phyloP scores from a whole-genome alignment of 148 eudicot species.

The Camellia sinensis region DNA sequence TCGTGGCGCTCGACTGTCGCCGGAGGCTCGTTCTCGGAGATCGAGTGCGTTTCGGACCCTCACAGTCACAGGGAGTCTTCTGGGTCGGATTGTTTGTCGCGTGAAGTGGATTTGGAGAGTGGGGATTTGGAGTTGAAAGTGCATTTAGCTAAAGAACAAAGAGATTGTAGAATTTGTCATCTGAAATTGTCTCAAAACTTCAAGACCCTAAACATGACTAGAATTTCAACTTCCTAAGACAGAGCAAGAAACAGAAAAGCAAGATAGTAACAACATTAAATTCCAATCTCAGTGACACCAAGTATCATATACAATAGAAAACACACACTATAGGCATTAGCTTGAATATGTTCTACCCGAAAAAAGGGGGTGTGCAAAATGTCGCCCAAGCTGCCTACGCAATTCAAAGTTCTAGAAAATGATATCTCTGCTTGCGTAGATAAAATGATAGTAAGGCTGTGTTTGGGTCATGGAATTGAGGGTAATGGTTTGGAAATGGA shows the following conservation, averaged over 20 bases:
- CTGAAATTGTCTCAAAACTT: conserved; percentile 18
- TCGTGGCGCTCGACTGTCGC: conserved; percentile 9
- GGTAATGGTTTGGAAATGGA: too few species aligned
- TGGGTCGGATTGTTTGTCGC: conserved; percentile 13
- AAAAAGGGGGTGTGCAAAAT: too few species aligned
- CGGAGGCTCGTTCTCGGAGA: conserved; percentile 17
- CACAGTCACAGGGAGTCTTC: conserved; percentile 2
- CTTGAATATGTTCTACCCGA: too few species aligned
- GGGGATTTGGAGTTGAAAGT: conserved; percentile 22
- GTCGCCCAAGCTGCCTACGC: too few species aligned
- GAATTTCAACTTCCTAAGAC: neutral
- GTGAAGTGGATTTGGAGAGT: conserved; percentile 25
- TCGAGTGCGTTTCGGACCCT: conserved; percentile 11
- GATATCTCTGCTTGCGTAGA: too few species aligned
- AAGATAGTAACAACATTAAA: neutral
- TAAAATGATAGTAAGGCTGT: too few species aligned
- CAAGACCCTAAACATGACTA: conserved; percentile 4
- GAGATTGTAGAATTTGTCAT: conserved; percentile 41
- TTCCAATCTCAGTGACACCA: neutral
- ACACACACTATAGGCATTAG: neutral
- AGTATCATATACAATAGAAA: neutral
- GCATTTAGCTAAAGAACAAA: conserved; percentile 18
- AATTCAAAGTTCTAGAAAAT: too few species aligned
- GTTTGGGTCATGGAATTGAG: too few species aligned
- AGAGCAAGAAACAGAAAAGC: neutral